These are phyloP conservation scores for Neoscytalidium dimidiatum DNA, from an alignment of 2,329 filamentous ascomycete species.

Conservation along the genomic window DNA sequence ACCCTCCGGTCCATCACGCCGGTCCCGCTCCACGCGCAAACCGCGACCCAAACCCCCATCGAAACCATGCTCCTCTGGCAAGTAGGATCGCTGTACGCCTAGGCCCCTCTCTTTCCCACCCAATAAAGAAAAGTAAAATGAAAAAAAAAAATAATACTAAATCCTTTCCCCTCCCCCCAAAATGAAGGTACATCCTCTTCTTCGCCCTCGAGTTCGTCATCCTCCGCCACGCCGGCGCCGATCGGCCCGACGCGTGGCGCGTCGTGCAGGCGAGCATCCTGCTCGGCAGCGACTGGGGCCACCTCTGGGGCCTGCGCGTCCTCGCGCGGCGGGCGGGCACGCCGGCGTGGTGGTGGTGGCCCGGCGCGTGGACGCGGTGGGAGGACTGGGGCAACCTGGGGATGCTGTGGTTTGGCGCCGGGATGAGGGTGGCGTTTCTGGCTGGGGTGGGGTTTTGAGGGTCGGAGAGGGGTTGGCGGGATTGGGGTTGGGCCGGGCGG, in stretches of 20 bases:
- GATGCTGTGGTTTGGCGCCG: constrained; percentile 28
- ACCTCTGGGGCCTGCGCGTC: constrained; percentile 26
- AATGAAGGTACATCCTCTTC: constrained; percentile 28
- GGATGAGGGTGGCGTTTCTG: constrained; percentile 27
- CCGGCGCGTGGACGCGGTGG: constrained; percentile 24
- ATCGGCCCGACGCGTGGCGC: constrained; percentile 28
- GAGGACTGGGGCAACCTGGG: constrained; percentile 37
- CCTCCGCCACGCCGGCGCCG: constrained; percentile 27
- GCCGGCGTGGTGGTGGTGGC: constrained; percentile 18
- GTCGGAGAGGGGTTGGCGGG: too few relatives aligned
- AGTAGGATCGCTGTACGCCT: constrained; percentile 30
- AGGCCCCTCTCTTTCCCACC: too few relatives aligned
- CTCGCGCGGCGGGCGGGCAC: constrained; percentile 24
- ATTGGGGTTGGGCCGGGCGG: too few relatives aligned
- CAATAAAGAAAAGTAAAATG: too few relatives aligned
- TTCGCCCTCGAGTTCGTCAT: constrained; percentile 31
- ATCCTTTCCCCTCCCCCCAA: too few relatives aligned
- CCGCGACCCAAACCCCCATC: constrained; percentile 25
- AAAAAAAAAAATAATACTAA: too few relatives aligned
- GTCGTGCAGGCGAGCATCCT: constrained; percentile 28
- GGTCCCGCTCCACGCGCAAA: constrained; percentile 24
- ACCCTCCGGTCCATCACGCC: constrained; percentile 24
- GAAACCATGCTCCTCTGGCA: constrained; percentile 31
- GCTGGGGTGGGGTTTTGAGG: constrained; percentile 26
- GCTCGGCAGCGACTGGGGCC: constrained; percentile 27